phyloP scores from a whole-genome alignment of 306 rosid species.

The Astragalus membranaceus region DNA sequence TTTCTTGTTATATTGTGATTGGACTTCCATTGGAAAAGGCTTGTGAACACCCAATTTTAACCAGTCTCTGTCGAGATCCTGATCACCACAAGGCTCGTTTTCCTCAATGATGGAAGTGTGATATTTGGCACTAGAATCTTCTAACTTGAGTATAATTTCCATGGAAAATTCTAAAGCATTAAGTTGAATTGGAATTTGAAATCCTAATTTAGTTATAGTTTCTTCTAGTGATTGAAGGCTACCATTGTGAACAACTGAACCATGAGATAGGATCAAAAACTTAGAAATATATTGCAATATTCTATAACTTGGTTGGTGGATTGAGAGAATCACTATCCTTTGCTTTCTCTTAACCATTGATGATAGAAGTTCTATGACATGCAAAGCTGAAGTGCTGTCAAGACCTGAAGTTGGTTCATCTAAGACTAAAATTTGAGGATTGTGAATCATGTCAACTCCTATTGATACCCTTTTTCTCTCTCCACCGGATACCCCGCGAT shows the following conservation, averaged over 20 bases:
- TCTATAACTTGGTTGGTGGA: conserved; percentile 89
- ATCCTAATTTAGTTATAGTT: conserved; percentile 38
- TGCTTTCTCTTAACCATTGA: conserved; percentile 51
- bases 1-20: neutral
- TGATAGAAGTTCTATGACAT: conserved; percentile 69
- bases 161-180: conserved; percentile 78
- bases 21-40: neutral
- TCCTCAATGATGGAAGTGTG: neutral
- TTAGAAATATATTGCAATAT: conserved; percentile 60
- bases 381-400: conserved; percentile 53
- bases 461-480: conserved; percentile 86
- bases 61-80: too few relatives aligned
- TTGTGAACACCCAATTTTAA: too few relatives aligned
- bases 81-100: conserved; percentile 1
- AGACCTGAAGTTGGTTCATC: conserved; percentile 91
- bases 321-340: conserved; percentile 65
- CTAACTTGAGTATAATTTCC: conserved; percentile 56
- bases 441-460: conserved; percentile 79
- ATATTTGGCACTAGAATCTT: conserved; percentile 34
- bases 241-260: conserved; percentile 66
- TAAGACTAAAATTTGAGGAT: conserved; percentile 64
- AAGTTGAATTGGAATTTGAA: conserved; percentile 59
- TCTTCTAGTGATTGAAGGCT: conserved; percentile 60
- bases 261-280: conserved; percentile 71
- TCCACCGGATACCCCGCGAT: conserved; percentile 81